These are phyloP conservation scores for Scenedesmus sp. DNA, from an alignment of 163 green algal species.

Conservation along the genomic window DNA sequence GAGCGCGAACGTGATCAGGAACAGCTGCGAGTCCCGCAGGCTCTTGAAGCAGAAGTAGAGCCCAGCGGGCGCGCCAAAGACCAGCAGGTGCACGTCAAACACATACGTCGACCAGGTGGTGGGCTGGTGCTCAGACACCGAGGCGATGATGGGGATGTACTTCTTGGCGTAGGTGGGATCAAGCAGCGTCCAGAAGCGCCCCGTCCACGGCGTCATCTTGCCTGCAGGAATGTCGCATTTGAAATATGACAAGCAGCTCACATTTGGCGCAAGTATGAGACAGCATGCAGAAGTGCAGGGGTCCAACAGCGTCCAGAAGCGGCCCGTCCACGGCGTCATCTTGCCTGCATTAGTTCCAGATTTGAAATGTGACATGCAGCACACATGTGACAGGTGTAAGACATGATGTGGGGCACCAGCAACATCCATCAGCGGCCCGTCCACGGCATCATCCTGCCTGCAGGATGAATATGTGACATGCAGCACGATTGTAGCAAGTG, in stretches of 20 bases:
- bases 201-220: slow-evolving; percentile 81
- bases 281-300: slow-evolving; percentile 51
- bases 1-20: slow-evolving; percentile 93
- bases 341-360: slow-evolving; percentile 16
- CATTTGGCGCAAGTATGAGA: background rate
- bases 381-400: background rate
- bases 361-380: too few species aligned
- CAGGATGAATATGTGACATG: too few species aligned
- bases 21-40: slow-evolving; percentile 79
- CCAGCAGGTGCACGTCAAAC: slow-evolving; percentile 84
- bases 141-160: slow-evolving; percentile 99
- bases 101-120: slow-evolving; percentile 89
- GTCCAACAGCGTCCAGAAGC: slow-evolving; percentile 89
- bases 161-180: slow-evolving; percentile 97
- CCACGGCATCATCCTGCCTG: slow-evolving; percentile 71
- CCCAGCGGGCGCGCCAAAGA: slow-evolving; percentile 81
- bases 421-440: slow-evolving; percentile 87
- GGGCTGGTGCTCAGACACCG: slow-evolving; percentile 90
- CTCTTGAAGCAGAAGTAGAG: slow-evolving; percentile 87
- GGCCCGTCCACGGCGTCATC: slow-evolving; percentile 83
- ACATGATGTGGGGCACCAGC: slow-evolving; percentile 76
- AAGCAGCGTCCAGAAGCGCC: slow-evolving; percentile 87
- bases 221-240: slow-evolving; percentile 5
- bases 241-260: too few species aligned
- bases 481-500: too few species aligned